Evolutionary conservation across 352 stramenopile species (phyloP), one percentile per base, ranked within the genome.

Genomic region (Globisporangium orthogonon): DNA sequence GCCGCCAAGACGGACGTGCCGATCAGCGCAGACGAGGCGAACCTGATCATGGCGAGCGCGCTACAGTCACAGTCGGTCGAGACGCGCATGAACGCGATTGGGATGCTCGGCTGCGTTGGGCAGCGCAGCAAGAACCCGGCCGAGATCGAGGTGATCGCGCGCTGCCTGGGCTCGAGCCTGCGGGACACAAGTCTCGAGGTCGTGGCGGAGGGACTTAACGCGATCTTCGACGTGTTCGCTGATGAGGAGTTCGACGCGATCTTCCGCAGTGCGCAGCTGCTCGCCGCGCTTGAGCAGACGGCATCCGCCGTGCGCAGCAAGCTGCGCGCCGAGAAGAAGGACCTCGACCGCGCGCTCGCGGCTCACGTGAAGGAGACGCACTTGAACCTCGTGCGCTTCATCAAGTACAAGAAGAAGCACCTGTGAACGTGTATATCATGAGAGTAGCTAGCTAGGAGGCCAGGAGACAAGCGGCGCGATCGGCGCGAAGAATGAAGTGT

Each of bases 391-490:
- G 63, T 82, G 53, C 83, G 86, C 45, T 95, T 95, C 61, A 87
- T 95, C 69, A 95, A 95, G 79, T 95, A 95, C 79, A 95, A 95
- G 76, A 94, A 94, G 74, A 87, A 83, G 65, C 79, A 91, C 57
- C 52, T 89, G 71, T 89, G 73, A 81, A 62, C 9, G 45, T 48
- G 31, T 28, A 57, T 39, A 57, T 49, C 15, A 29, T 51, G 18
- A 29, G 43, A 51, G 49, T 31, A 23, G 51, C n/a, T 23, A 40
- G 29, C 15, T 39, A 41, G 30, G 47, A 4, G 7, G 43, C 7
- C 18, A 2, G n/a, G n/a, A 2, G 23, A n/a, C 17, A 15, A 28
- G 13, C 29, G n/a, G 14, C 6, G 7, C 47, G 23, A 23, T 23
- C 23, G 30, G 7, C 5, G 30, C 17, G 4, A 52, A 18, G 4